Evolutionary conservation across 257 asterid genomes (phyloP), one percentile per base, ranked within the genome.

Genomic region (Nicotiana paniculata): DNA sequence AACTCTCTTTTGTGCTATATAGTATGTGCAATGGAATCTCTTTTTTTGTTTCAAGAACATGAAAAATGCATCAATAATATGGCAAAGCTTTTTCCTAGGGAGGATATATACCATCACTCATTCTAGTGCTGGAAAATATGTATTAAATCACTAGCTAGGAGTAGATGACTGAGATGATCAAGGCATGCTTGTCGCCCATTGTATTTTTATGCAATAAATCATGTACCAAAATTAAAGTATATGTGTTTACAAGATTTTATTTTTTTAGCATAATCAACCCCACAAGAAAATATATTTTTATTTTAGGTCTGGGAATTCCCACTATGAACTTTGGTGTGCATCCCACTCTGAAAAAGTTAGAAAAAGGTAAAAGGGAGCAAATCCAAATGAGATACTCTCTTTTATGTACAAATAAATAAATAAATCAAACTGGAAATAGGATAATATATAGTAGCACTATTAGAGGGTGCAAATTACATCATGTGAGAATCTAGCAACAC

Each of bases 301-400:
- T 43, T 43, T 70, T 70, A 46, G 59, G 37, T 72, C 61, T 24
- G 79, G 79, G 39, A 72, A 43, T 21, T 30, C 77, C 78, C 61
- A 46, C 61, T 46, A 46, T 72, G 79, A 46, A 66, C 18, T 80
- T 21, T 80, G 77, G 51, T n/a, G 28, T 80, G 77, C 75, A 80
- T 26, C 57, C 59, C 79, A 61, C 84, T 83, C 82, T 80, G 67
- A 66, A 83, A 86, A 86, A 72, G 58, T 39, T 70, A n/a, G 37
- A 84, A 63, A 30, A 63, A 85, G 85, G 83, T 77, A 84, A 86
- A 43, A 35, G 83, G 82, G 17, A 77, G 85, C 82, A 79, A 85
- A 86, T 88, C 88, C 82, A 85, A 17, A 82, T 16, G 77, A 84
- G 84, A 90, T 88, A 55, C 84, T 77, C 61, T 74, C 51, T 24